Evolutionary conservation across 2,329 filamentous ascomycete genomes (phyloP).

Genomic region (Akanthomyces lecanii): DNA sequence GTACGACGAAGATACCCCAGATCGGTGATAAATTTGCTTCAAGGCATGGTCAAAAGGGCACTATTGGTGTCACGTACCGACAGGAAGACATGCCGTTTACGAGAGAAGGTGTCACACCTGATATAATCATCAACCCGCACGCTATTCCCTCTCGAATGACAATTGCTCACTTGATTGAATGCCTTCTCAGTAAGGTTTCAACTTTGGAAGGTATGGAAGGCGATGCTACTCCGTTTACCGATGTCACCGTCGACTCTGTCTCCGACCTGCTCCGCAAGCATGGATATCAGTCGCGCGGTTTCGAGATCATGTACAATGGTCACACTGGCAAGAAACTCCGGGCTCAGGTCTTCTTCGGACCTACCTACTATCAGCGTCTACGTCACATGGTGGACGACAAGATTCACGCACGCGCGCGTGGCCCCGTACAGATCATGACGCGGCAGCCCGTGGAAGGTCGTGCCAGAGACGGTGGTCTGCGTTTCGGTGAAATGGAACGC

Average conservation of each 20-base stretch:
- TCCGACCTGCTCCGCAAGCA: conserved; percentile 81
- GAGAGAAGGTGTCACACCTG: conserved; percentile 82
- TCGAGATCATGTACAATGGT: conserved; percentile 98
- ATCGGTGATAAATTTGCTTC: conserved; percentile 99
- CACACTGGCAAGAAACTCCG: conserved; percentile 93
- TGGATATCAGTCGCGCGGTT: conserved; percentile 94
- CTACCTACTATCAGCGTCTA: conserved; percentile 97
- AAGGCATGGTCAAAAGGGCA: conserved; percentile 98
- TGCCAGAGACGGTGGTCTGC: conserved; percentile 93
- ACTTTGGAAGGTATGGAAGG: conserved; percentile 92
- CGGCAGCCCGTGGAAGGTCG: conserved; percentile 97
- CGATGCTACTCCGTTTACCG: conserved; percentile 95
- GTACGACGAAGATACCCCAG: conserved; percentile 96
- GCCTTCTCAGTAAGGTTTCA: conserved; percentile 92
- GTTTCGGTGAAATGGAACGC: conserved; percentile 99
- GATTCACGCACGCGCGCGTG: conserved; percentile 97
- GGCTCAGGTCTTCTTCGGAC: conserved; percentile 93
- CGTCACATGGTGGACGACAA: conserved; percentile 99
- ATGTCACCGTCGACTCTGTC: conserved; percentile 92
- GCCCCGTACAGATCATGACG: conserved; percentile 94
- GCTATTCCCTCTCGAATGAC: conserved; percentile 99
- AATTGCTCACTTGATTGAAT: conserved; percentile 99
- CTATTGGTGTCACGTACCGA: conserved; percentile 95
- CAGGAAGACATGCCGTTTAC: conserved; percentile 99
- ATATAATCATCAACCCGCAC: conserved; percentile 98